A percentile compares a stretch with the other conserved stretches of the same genome.
Conservation (phyloP, 2,329 filamentous ascomycete species). For the Colletotrichum gloeosporioides region DNA sequence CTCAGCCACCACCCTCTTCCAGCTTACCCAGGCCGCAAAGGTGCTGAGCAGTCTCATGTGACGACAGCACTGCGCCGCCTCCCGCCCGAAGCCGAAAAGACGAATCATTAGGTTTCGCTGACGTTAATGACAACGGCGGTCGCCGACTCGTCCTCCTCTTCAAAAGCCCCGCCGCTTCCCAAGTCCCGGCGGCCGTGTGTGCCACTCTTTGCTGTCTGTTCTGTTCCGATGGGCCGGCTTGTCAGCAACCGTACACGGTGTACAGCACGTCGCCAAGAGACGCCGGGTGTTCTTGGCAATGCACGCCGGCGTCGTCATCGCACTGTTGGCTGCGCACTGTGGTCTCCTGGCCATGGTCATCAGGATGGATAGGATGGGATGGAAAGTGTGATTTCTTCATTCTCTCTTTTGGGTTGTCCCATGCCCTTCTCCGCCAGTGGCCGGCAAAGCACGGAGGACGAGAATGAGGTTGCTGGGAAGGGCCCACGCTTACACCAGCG, state of each 20-base stretch:
- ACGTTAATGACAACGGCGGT: background rate
- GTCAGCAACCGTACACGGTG: background rate
- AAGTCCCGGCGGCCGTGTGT: background rate
- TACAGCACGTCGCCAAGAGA: slow-evolving; percentile 8
- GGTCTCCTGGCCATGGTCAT: background rate
- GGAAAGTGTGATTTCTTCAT: background rate
- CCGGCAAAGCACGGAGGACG: background rate
- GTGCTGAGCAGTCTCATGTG: background rate
- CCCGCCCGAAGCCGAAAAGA: background rate
- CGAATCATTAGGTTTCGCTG: background rate
- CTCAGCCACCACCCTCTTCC: background rate
- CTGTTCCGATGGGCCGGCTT: slow-evolving; percentile 6
- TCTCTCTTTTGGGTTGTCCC: background rate
- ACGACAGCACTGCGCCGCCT: background rate
- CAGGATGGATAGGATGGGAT: background rate
- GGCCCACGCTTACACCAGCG: background rate
- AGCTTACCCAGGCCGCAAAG: background rate
- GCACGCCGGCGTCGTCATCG: slow-evolving; percentile 9
- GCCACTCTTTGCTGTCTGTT: background rate
- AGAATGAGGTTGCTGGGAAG: background rate
- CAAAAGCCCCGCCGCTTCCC: background rate
- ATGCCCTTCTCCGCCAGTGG: background rate
- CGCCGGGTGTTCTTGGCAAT: slow-evolving; percentile 1
- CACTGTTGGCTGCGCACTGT: slow-evolving; percentile 1
- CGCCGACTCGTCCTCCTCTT: background rate